phyloP scores from a whole-genome alignment of 805 yeast species.

The Ogataea salicorniae region DNA sequence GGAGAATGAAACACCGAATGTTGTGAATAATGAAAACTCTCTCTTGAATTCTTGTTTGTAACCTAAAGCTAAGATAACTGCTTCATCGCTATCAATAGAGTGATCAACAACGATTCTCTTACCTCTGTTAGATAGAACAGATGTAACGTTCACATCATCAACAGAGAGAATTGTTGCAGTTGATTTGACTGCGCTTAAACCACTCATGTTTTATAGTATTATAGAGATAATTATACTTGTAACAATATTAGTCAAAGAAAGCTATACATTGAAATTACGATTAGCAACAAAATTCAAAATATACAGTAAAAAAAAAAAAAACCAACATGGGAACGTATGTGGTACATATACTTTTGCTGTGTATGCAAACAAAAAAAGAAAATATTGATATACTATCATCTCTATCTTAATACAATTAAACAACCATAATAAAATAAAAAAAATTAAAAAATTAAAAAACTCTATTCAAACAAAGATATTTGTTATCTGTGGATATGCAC shows the following conservation, averaged over 20 bases:
- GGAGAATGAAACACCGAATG: constrained; percentile 58
- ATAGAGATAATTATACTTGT: neutral
- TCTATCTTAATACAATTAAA: too few species aligned
- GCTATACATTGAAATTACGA: too few species aligned
- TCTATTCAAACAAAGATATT: too few species aligned
- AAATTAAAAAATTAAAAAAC: too few species aligned
- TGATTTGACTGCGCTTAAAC: neutral
- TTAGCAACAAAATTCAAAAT: too few species aligned
- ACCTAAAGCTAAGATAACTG: constrained; percentile 50
- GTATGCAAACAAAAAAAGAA: too few species aligned
- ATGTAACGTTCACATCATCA: constrained; percentile 23
- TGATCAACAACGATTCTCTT: constrained; percentile 38
- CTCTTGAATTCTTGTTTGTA: constrained; percentile 61
- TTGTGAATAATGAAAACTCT: constrained; percentile 50
- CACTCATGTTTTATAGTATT: neutral
- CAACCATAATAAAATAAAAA: too few species aligned
- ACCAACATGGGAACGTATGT: too few species aligned
- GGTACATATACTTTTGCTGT: too few species aligned
- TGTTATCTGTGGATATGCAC: too few species aligned
- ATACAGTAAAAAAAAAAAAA: too few species aligned
- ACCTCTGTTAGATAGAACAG: constrained; percentile 22
- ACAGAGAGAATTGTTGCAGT: constrained; percentile 23
- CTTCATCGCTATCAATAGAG: constrained; percentile 43
- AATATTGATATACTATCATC: too few species aligned
- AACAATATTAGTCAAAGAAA: neutral